Conservation (phyloP, 2,329 filamentous ascomycete species). For the Aureobasidium vineae region DNA sequence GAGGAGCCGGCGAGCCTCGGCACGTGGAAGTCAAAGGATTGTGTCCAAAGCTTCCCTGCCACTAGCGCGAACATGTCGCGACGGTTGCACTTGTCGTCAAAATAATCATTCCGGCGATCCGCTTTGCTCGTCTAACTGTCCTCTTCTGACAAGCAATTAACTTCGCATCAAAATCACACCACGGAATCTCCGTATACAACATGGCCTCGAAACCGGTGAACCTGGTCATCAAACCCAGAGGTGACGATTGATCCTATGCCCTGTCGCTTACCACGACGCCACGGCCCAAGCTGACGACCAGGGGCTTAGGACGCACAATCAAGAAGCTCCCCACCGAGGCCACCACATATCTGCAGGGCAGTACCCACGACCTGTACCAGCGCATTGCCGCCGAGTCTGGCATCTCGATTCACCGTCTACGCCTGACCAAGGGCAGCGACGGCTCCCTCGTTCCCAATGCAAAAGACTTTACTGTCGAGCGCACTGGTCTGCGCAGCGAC, state of each 20-base stretch:
- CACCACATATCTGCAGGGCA: constrained; percentile 52
- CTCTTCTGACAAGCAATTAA: not conserved
- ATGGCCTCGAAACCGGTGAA: constrained; percentile 45
- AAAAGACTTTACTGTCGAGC: constrained; percentile 52
- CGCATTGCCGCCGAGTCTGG: constrained; percentile 55
- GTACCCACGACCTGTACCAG: constrained; percentile 57
- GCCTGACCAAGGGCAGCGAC: constrained; percentile 64
- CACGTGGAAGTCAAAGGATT: constrained; percentile 15
- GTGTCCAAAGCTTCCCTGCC: constrained; percentile 15
- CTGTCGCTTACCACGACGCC: not conserved
- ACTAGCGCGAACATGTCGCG: constrained; percentile 4
- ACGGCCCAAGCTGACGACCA: constrained; percentile 18
- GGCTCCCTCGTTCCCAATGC: constrained; percentile 57
- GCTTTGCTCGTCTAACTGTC: not conserved
- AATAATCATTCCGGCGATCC: not conserved
- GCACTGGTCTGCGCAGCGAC: constrained; percentile 57
- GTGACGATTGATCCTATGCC: constrained; percentile 33
- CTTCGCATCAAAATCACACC: not conserved
- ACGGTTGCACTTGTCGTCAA: not conserved
- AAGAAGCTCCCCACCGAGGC: constrained; percentile 58
- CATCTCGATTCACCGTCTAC: constrained; percentile 58
- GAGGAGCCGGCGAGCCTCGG: constrained; percentile 9
- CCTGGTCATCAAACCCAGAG: constrained; percentile 48
- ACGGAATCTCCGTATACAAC: not conserved
- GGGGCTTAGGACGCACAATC: constrained; percentile 58